A percentile compares a stretch with the other conserved stretches of the same genome.
Evolutionary conservation across 352 stramenopile species (phyloP).

Genomic region (Pythium brachiatum): DNA sequence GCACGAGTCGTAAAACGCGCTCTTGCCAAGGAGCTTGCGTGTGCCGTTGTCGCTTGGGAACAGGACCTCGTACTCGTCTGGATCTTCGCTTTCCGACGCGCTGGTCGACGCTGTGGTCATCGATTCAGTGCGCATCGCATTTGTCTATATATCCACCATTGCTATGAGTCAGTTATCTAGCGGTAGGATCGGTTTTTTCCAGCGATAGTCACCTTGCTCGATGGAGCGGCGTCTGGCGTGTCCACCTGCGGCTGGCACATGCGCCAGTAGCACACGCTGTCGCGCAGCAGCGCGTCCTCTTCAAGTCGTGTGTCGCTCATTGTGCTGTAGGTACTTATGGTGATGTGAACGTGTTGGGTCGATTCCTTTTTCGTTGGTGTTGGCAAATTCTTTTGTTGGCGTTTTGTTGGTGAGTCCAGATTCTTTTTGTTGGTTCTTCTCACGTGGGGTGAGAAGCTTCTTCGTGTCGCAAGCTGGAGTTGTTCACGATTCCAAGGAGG

Average conservation of each 20-base stretch:
- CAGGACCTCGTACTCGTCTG: conserved; percentile 59
- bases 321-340: neutral
- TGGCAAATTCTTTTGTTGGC: neutral
- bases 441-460: neutral
- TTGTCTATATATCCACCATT: neutral
- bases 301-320: neutral
- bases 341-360: neutral
- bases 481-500: neutral
- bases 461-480: neutral
- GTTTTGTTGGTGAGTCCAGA: neutral
- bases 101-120: conserved; percentile 2
- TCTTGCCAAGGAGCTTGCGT: conserved; percentile 44
- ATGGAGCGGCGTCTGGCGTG: neutral
- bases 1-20: conserved; percentile 49
- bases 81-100: conserved; percentile 27
- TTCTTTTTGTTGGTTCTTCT: neutral
- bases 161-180: neutral
- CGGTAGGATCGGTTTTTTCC: neutral
- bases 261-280: conserved; percentile 29
- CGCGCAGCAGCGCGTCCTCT: conserved; percentile 8
- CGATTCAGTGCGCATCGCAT: neutral
- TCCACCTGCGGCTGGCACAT: conserved; percentile 18
- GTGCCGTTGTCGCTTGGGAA: conserved; percentile 43
- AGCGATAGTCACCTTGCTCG: conserved; percentile 1
- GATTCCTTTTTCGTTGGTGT: neutral